Evolutionary conservation across 176 grass and related monocot species (phyloP).

Genomic region (Paspalum notatum): DNA sequence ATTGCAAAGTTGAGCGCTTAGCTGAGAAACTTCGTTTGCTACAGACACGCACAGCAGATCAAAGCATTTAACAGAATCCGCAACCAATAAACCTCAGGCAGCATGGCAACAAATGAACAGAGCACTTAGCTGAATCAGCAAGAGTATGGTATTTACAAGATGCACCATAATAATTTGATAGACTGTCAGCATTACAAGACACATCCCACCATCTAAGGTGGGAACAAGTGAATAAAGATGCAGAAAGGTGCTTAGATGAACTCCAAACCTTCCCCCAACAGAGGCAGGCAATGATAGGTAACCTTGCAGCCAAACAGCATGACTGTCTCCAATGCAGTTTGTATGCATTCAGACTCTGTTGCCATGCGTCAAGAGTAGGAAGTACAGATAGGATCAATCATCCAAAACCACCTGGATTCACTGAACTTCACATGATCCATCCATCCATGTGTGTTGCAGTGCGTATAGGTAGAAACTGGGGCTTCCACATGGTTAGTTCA

Average conservation of each 20-base stretch:
- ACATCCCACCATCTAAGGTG: conserved; percentile 4
- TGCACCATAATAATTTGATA: not conserved
- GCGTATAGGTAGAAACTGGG: conserved; percentile 11
- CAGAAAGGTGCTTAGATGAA: not conserved
- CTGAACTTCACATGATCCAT: conserved; percentile 5
- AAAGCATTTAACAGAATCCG: not conserved
- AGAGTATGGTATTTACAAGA: conserved; percentile 17
- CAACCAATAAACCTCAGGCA: not conserved
- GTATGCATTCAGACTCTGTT: conserved; percentile 7
- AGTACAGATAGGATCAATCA: conserved; percentile 16
- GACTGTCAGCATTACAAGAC: conserved; percentile 32
- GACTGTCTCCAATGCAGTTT: conserved; percentile 26
- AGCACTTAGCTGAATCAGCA: not conserved
- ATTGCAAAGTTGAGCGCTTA: no score
- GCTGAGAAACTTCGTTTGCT: no score
- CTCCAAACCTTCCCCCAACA: conserved; percentile 6
- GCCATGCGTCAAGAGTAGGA: conserved; percentile 15
- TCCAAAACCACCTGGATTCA: not conserved
- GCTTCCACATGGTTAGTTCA: not conserved
- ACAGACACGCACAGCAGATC: not conserved
- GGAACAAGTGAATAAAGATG: not conserved
- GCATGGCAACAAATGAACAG: not conserved
- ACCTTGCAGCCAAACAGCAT: conserved; percentile 27
- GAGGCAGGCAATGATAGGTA: conserved; percentile 6
- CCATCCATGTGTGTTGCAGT: conserved; percentile 21